phyloP scores from a whole-genome alignment of 2,329 filamentous ascomycete genomes.

The Xenosphaeropsis pyriputrescens region DNA sequence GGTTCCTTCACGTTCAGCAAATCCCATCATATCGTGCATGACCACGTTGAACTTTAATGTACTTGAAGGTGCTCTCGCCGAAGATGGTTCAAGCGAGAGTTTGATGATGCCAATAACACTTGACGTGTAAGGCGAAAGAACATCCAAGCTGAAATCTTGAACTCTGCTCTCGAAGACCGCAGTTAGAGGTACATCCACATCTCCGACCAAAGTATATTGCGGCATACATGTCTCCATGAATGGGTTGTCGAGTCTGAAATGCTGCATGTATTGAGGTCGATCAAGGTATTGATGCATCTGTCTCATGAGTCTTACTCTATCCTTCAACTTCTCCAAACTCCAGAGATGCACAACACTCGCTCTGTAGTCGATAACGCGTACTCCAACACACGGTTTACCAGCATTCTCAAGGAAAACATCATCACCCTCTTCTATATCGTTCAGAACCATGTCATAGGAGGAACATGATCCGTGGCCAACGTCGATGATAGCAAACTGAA shows the following conservation, averaged over 20 bases:
- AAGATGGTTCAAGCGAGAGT: constrained; percentile 83
- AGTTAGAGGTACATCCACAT: constrained; percentile 80
- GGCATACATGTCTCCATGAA: constrained; percentile 87
- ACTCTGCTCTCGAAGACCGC: constrained; percentile 91
- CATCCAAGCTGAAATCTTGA: constrained; percentile 84
- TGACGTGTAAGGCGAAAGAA: constrained; percentile 82
- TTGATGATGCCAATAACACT: constrained; percentile 84
- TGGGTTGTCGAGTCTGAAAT: constrained; percentile 83
- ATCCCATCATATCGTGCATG: constrained; percentile 91
- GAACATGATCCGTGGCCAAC: constrained; percentile 79
- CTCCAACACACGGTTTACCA: constrained; percentile 77
- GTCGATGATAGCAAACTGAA: constrained; percentile 89
- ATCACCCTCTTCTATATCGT: constrained; percentile 75
- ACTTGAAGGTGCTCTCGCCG: constrained; percentile 78
- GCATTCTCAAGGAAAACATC: constrained; percentile 69
- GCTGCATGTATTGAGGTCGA: constrained; percentile 85
- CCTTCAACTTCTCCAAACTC: constrained; percentile 85
- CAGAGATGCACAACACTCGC: constrained; percentile 77
- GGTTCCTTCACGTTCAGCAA: constrained; percentile 88
- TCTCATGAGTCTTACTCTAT: constrained; percentile 80
- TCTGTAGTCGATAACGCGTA: constrained; percentile 84
- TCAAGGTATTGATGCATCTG: constrained; percentile 96
- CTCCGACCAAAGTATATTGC: constrained; percentile 81
- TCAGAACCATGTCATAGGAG: constrained; percentile 91
- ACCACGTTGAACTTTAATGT: constrained; percentile 97